phyloP scores from a whole-genome alignment of 139 green algal species.

The Tetraselmis chui region DNA sequence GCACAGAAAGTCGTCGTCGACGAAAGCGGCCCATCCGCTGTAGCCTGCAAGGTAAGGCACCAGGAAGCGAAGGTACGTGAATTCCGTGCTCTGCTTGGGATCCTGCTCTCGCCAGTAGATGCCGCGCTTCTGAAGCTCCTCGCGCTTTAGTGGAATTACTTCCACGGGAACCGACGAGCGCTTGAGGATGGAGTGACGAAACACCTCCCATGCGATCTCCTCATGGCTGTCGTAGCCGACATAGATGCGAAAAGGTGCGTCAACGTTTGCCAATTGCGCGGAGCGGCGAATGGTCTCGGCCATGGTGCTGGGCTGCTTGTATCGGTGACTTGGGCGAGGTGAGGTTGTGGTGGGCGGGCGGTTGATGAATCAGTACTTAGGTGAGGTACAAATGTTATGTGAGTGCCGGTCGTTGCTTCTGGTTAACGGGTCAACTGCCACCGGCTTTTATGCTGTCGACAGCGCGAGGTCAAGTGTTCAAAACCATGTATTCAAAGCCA shows the following conservation, averaged over 20 bases:
- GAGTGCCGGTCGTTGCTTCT: no score
- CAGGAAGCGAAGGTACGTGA: slow-evolving; percentile 31
- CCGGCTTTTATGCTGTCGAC: no score
- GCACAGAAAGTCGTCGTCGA: slow-evolving; percentile 33
- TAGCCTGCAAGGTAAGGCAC: slow-evolving; percentile 28
- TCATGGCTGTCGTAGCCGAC: slow-evolving; percentile 34
- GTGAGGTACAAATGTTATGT: no score
- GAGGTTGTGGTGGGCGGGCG: no score
- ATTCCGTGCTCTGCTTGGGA: slow-evolving; percentile 32
- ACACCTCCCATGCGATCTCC: slow-evolving; percentile 30
- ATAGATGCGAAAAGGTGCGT: slow-evolving; percentile 22
- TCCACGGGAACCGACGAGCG: slow-evolving; percentile 23
- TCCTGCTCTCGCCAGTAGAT: slow-evolving; percentile 24
- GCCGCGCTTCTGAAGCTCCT: slow-evolving; percentile 12
- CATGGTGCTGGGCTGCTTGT: not conserved
- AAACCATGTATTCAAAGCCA: no score
- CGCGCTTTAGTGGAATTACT: slow-evolving; percentile 23
- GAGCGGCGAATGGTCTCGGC: not conserved
- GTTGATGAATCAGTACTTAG: no score
- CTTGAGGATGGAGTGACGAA: slow-evolving; percentile 20
- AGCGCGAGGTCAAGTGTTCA: no score
- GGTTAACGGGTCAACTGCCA: no score
- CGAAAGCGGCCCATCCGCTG: slow-evolving; percentile 35
- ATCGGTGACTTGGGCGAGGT: no score
- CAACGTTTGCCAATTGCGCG: not conserved